Evolutionary conservation across 2,329 filamentous ascomycete species (phyloP).

Genomic region (Cercospora sp.): DNA sequence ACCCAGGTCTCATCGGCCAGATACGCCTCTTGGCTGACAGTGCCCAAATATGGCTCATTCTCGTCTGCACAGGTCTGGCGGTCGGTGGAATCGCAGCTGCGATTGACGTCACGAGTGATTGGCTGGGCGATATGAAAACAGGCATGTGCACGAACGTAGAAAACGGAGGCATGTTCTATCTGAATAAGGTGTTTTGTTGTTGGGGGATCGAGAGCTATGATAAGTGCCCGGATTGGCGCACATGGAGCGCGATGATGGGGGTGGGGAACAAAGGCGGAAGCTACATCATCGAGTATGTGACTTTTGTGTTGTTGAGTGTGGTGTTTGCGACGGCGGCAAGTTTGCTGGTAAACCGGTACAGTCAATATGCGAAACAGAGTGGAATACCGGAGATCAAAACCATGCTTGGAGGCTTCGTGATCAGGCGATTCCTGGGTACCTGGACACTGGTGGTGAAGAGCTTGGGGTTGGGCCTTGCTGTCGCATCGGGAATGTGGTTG

Average conservation of each 20-base stretch:
- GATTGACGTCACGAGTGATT: conserved; percentile 89
- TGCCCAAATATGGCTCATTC: conserved; percentile 87
- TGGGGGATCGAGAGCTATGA: conserved; percentile 79
- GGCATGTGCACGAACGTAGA: conserved; percentile 78
- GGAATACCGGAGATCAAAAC: conserved; percentile 99
- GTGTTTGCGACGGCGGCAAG: conserved; percentile 76
- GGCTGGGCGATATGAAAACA: conserved; percentile 88
- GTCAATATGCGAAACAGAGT: conserved; percentile 86
- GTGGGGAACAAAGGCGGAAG: conserved; percentile 65
- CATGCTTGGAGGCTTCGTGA: conserved; percentile 89
- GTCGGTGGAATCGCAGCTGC: conserved; percentile 82
- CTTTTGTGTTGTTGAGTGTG: conserved; percentile 86
- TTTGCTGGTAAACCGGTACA: conserved; percentile 78
- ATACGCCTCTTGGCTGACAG: conserved; percentile 73
- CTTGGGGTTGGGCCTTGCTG: conserved; percentile 82
- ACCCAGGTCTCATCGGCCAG: conserved; percentile 71
- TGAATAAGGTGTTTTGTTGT: conserved; percentile 91
- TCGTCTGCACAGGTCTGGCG: conserved; percentile 80
- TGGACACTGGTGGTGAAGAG: conserved; percentile 93
- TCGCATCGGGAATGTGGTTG: conserved; percentile 92
- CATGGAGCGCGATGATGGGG: conserved; percentile 77
- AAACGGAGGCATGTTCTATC: conserved; percentile 80
- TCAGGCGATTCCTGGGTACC: conserved; percentile 77
- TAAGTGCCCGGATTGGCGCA: conserved; percentile 82
- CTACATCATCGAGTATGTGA: conserved; percentile 83